phyloP scores from a whole-genome alignment of 306 rosid species.

The Castanea mollissima region DNA sequence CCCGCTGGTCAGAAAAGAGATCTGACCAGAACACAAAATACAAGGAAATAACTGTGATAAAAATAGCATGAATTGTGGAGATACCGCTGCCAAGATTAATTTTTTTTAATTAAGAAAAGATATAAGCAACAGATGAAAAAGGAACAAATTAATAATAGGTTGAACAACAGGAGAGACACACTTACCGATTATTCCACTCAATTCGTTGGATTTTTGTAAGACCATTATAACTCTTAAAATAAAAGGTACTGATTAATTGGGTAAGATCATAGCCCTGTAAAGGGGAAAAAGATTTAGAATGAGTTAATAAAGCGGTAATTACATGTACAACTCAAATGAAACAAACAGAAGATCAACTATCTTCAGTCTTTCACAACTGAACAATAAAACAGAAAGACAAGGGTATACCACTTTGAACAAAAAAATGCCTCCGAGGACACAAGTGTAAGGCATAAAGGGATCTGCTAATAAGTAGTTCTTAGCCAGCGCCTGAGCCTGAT shows the following conservation, averaged over 20 bases:
- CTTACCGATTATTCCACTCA: slow-evolving; percentile 65
- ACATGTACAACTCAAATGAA: background rate
- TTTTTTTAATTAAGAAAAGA: slow-evolving; percentile 19
- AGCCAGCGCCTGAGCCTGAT: slow-evolving; percentile 41
- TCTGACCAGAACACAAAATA: slow-evolving; percentile 64
- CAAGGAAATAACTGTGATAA: slow-evolving; percentile 47
- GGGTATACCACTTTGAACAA: slow-evolving; percentile 51
- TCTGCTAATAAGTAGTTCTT: slow-evolving; percentile 49
- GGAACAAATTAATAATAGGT: background rate
- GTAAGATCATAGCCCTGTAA: slow-evolving; percentile 53
- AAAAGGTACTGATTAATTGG: slow-evolving; percentile 47
- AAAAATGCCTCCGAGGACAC: slow-evolving; percentile 49
- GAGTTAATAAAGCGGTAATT: slow-evolving; percentile 1
- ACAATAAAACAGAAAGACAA: background rate
- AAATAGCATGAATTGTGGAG: slow-evolving; percentile 60
- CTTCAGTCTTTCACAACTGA: background rate
- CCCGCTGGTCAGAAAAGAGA: slow-evolving; percentile 57
- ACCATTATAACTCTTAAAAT: slow-evolving; percentile 47
- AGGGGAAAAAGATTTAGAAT: background rate
- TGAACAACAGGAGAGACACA: background rate
- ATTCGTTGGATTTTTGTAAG: slow-evolving; percentile 59
- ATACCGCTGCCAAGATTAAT: slow-evolving; percentile 44
- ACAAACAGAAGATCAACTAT: background rate
- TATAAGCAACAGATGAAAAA: background rate
- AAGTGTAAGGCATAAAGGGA: slow-evolving; percentile 40